Percentiles rank a stretch among this genome's conserved stretches.
Evolutionary conservation across 805 yeast genomes (phyloP).

Genomic region (Kuraishia hungarica): DNA sequence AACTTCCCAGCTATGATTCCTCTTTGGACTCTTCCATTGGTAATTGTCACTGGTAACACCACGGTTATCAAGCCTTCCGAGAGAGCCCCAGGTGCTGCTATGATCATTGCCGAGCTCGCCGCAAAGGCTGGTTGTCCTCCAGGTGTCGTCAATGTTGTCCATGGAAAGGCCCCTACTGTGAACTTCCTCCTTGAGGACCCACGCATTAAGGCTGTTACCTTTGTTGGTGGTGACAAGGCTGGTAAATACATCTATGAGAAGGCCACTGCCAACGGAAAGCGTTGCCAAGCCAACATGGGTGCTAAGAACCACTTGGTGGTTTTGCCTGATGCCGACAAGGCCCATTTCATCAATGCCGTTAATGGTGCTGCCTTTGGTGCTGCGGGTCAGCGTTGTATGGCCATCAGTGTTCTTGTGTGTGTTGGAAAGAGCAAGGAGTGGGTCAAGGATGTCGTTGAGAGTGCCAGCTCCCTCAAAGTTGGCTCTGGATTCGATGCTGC

Average conservation of each 20-base stretch:
- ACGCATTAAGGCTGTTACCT: slow-evolving; percentile 66
- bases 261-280: slow-evolving; percentile 60
- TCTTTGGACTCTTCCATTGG: slow-evolving; percentile 56
- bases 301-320: slow-evolving; percentile 74
- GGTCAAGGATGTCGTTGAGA: slow-evolving; percentile 49
- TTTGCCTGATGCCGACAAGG: slow-evolving; percentile 64
- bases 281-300: slow-evolving; percentile 72
- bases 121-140: slow-evolving; percentile 70
- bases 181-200: slow-evolving; percentile 65
- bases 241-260: slow-evolving; percentile 64
- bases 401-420: slow-evolving; percentile 63
- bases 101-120: slow-evolving; percentile 64
- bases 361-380: slow-evolving; percentile 78
- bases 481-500: slow-evolving; percentile 57
- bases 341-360: slow-evolving; percentile 53
- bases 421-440: slow-evolving; percentile 61
- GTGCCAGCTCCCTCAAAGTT: slow-evolving; percentile 48
- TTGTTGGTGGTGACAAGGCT: slow-evolving; percentile 74
- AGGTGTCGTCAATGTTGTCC: slow-evolving; percentile 65
- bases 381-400: slow-evolving; percentile 82
- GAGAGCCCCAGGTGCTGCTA: slow-evolving; percentile 75
- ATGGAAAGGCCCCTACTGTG: slow-evolving; percentile 67
- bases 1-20: slow-evolving; percentile 85
- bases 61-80: slow-evolving; percentile 64
- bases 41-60: slow-evolving; percentile 66